Evolutionary conservation across 805 yeast genomes (phyloP), one percentile per base, ranked within the genome.

Genomic region (Tetrapisispora pingtungensis): DNA sequence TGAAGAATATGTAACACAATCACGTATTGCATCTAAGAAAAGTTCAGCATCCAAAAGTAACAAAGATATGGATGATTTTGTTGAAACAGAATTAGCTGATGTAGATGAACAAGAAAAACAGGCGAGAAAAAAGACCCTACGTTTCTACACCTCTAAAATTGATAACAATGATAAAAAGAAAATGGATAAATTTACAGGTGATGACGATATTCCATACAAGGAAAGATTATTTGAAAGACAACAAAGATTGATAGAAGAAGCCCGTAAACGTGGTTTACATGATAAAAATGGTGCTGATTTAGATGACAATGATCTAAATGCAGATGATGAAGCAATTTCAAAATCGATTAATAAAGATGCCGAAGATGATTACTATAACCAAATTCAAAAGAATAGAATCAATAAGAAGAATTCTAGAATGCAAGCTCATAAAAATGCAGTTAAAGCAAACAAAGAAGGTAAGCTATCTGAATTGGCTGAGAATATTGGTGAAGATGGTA

Each of bases 91-190:
- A 30, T 73, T 84, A 36, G 94, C 84, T 41, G 93, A 79, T 24
- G 80, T 87, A 40, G 97, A 93, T 64, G 73, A 75, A 37, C 95
- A 86, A 57, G 97, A 88, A 46, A 90, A 89, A 68, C 77, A 74
- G 47, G 75, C 80, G 18, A 79, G 94, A 55, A 84, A 81, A 70
- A 78, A 77, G 59, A 75, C 95, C 2, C 75, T 93, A 56, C 80
- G 97, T 48, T 93, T 93, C 78, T 93, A 93, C 73, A 93, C 98
- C 1, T 85, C 97, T 46, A 89, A 90, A 66, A 89, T 93, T 64
- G 96, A 88, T 62, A 95, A 89, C 67, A 81, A 81, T 42, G 80
- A 74, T 24, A 71, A 72, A 53, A 82, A 81, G 62, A 75, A 75
- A 48, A 69, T 67, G 36, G 81, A 80, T 39, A 72, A 67, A 52